These are phyloP conservation scores for Colletotrichum spinosum DNA, from an alignment of 2,329 filamentous ascomycete genomes.

Conservation along the genomic window DNA sequence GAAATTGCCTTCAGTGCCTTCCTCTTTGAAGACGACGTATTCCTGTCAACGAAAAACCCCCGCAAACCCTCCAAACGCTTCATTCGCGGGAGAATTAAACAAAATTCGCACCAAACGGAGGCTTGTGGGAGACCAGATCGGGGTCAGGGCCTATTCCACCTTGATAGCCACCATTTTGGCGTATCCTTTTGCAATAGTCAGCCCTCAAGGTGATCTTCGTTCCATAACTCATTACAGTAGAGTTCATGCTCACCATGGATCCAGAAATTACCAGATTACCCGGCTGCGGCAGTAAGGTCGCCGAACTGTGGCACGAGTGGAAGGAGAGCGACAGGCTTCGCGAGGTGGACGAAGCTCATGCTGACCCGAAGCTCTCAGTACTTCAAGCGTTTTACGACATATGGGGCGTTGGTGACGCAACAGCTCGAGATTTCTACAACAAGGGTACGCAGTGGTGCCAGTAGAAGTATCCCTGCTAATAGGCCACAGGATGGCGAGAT, in stretches of 20 bases:
- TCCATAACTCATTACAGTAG: not conserved
- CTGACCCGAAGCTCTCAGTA: slow-evolving; percentile 72
- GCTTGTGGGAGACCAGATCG: slow-evolving; percentile 80
- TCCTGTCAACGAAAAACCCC: slow-evolving; percentile 85
- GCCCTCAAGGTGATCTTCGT: slow-evolving; percentile 53
- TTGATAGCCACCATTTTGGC: slow-evolving; percentile 86
- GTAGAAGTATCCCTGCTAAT: not conserved
- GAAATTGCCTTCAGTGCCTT: slow-evolving; percentile 73
- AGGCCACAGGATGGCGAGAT: slow-evolving; percentile 75
- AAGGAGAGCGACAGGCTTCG: slow-evolving; percentile 67
- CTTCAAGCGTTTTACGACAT: slow-evolving; percentile 83
- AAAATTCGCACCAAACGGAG: slow-evolving; percentile 79
- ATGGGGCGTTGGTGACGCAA: slow-evolving; percentile 90
- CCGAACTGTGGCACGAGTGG: slow-evolving; percentile 82
- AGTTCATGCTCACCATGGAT: slow-evolving; percentile 22
- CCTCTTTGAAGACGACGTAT: slow-evolving; percentile 63
- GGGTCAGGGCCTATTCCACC: slow-evolving; percentile 87
- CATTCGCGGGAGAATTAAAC: slow-evolving; percentile 79
- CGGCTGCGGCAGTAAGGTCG: slow-evolving; percentile 85
- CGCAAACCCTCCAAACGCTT: slow-evolving; percentile 75
- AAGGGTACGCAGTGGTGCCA: slow-evolving; percentile 54
- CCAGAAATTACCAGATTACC: slow-evolving; percentile 71
- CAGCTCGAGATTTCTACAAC: slow-evolving; percentile 83
- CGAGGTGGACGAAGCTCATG: slow-evolving; percentile 73
- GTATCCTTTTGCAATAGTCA: slow-evolving; percentile 71